These are phyloP conservation scores for Fraxinus platypoda DNA, from an alignment of 305 asterid species.

Conservation along the genomic window DNA sequence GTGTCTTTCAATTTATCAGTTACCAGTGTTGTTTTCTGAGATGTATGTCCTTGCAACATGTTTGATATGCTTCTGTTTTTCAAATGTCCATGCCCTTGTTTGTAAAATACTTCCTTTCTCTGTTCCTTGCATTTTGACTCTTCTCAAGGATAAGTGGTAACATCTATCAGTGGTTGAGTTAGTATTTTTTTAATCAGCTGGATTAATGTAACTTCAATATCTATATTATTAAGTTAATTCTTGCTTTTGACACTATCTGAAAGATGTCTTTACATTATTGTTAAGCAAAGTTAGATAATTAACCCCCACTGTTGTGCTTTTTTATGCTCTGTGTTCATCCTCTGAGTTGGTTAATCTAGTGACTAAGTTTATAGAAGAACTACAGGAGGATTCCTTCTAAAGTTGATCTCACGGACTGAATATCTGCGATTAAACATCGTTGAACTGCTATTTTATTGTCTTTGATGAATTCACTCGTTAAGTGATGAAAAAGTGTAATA, in stretches of 20 bases:
- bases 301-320: not conserved
- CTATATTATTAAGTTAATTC: not conserved
- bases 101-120: not conserved
- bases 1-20: conserved; percentile 11
- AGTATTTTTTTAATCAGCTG: not conserved
- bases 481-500: not conserved
- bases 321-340: not conserved
- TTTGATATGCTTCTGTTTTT: conserved; percentile 18
- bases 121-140: conserved; percentile 7
- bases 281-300: not conserved
- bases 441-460: not conserved
- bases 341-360: not conserved
- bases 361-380: not conserved
- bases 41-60: not conserved
- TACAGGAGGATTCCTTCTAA: not conserved
- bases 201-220: not conserved
- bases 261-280: not conserved
- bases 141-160: not conserved
- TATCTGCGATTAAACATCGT: not conserved
- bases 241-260: not conserved
- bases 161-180: not conserved
- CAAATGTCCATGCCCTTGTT: conserved; percentile 2
- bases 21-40: conserved; percentile 2
- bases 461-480: not conserved
- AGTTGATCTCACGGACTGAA: not conserved